Evolutionary conservation across 441 rosid genomes (phyloP).

Genomic region (Aquilaria agallochum): DNA sequence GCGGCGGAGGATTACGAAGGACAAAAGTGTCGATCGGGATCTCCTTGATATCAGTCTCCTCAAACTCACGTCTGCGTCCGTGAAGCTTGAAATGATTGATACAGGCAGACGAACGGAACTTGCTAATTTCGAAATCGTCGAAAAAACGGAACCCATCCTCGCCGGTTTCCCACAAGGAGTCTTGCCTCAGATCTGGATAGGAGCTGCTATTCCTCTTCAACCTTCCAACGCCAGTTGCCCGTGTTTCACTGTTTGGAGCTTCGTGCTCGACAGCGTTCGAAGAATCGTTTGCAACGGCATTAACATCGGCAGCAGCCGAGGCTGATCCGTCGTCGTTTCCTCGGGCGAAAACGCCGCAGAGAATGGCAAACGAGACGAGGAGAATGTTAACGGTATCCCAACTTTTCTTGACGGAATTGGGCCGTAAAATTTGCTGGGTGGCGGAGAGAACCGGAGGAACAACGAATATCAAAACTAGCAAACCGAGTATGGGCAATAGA

Average conservation of each 20-base stretch:
- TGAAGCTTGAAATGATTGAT: constrained; percentile 12
- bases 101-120: constrained; percentile 21
- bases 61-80: constrained; percentile 24
- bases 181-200: constrained; percentile 68
- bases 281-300: constrained; percentile 6
- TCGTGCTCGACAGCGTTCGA: constrained; percentile 25
- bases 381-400: constrained; percentile 65
- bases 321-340: constrained; percentile 45
- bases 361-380: constrained; percentile 62
- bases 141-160: constrained; percentile 50
- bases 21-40: constrained; percentile 57
- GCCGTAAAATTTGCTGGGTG: constrained; percentile 37
- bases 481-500: constrained; percentile 36
- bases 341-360: constrained; percentile 66
- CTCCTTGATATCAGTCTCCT: constrained; percentile 42
- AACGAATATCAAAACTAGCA: constrained; percentile 34
- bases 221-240: constrained; percentile 28
- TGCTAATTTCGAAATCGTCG: constrained; percentile 65
- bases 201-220: constrained; percentile 71
- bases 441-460: constrained; percentile 42
- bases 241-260: constrained; percentile 11
- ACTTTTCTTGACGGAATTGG: constrained; percentile 43
- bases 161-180: constrained; percentile 28
- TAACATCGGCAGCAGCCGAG: constrained; percentile 13
- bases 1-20: constrained; percentile 18